phyloP scores from a whole-genome alignment of 148 eudicot genomes.

The Rhododendron henanense region DNA sequence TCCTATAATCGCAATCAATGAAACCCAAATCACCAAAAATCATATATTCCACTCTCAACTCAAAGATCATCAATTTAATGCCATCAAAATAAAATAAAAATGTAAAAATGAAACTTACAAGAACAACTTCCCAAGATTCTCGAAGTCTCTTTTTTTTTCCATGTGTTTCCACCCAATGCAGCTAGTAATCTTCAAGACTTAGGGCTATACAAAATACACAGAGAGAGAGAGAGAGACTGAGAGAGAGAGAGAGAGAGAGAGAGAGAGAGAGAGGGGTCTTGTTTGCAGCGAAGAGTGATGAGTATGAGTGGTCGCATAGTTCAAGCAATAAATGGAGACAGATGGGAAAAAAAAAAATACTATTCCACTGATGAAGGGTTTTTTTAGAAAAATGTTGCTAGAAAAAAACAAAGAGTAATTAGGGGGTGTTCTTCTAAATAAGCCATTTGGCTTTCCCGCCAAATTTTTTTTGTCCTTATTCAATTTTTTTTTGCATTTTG shows the following conservation, averaged over 20 bases:
- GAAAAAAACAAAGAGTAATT: conserved; percentile 4
- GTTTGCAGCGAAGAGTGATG: background rate
- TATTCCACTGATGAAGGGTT: background rate
- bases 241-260: conserved; percentile 14
- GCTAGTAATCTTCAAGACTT: background rate
- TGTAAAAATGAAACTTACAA: background rate
- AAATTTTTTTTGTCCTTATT: too few species aligned
- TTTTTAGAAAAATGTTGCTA: conserved; percentile 1
- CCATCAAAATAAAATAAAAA: background rate
- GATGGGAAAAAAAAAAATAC: background rate
- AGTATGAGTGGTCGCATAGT: conserved; percentile 8
- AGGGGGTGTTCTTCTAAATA: too few species aligned
- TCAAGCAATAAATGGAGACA: conserved; percentile 37
- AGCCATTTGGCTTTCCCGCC: too few species aligned
- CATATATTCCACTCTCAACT: background rate
- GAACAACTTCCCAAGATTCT: background rate
- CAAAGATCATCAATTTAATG: background rate
- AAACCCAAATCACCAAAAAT: background rate
- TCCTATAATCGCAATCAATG: background rate
- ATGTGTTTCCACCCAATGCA: background rate
- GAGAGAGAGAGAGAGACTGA: conserved; percentile 11
- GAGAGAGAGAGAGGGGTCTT: background rate
- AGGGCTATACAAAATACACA: background rate
- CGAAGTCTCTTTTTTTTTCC: background rate
- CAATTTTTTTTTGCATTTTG: too few species aligned